Percentiles rank a stretch among this genome's conserved stretches.
phyloP scores from a whole-genome alignment of 2,329 filamentous ascomycete species.

The Ambrosiella cleistominuta region DNA sequence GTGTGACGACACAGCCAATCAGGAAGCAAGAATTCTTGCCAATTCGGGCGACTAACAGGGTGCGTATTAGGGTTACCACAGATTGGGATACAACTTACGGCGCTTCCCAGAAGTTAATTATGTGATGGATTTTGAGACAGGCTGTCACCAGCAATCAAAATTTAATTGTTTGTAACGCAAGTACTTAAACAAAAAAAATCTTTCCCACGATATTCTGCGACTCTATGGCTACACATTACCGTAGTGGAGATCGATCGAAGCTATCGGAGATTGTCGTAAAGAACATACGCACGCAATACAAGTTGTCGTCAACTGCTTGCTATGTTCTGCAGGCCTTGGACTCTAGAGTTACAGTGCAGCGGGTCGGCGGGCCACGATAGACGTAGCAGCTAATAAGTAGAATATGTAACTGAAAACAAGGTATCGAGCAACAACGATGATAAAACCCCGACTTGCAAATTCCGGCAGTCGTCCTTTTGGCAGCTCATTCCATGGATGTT shows the following conservation, averaged over 20 bases:
- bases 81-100: neutral
- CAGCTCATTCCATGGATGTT: too few species aligned
- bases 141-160: too few species aligned
- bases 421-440: neutral
- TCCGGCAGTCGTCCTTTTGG: too few species aligned
- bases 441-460: too few species aligned
- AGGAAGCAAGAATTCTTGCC: neutral
- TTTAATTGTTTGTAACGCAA: neutral
- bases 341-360: neutral
- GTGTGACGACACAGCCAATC: slow-evolving; percentile 17
- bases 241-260: neutral
- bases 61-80: neutral
- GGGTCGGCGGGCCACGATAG: neutral
- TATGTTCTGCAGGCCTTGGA: neutral
- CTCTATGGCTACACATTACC: neutral
- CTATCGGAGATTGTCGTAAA: neutral
- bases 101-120: neutral
- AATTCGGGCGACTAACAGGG: neutral
- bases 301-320: neutral
- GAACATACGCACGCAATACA: neutral
- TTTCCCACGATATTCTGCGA: neutral
- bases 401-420: neutral
- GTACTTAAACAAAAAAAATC: neutral
- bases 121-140: too few species aligned
- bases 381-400: neutral